Conservation (phyloP, 139 green algal species). For the Asterochloris erici region DNA sequence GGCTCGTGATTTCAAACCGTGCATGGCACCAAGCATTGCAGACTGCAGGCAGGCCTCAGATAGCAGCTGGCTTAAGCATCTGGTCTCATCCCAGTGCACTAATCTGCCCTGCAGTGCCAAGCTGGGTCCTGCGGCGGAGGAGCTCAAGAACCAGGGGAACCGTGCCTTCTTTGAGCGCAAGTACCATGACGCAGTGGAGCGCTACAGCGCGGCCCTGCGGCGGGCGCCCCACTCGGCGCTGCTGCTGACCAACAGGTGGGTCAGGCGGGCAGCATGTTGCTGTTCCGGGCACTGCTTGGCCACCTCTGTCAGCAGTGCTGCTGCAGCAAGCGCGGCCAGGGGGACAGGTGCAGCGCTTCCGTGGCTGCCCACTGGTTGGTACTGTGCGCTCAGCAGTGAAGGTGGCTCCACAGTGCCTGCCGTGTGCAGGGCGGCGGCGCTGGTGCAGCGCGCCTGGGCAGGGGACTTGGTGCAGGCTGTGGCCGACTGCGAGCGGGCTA, state of each 20-base stretch:
- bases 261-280: not conserved
- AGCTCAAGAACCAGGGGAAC: slow-evolving; percentile 46
- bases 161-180: slow-evolving; percentile 40
- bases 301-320: too few species aligned
- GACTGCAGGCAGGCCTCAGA: too few species aligned
- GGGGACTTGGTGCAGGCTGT: slow-evolving; percentile 62
- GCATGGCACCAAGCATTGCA: too few species aligned
- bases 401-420: too few species aligned
- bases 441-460: slow-evolving; percentile 51
- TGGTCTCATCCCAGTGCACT: too few species aligned
- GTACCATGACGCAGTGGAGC: slow-evolving; percentile 24
- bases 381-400: too few species aligned
- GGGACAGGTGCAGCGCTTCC: too few species aligned
- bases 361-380: too few species aligned
- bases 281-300: not conserved
- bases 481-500: slow-evolving; percentile 43
- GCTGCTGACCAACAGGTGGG: slow-evolving; percentile 45
- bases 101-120: too few species aligned
- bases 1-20: too few species aligned
- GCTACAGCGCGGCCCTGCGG: slow-evolving; percentile 46
- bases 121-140: slow-evolving; percentile 28
- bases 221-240: slow-evolving; percentile 32
- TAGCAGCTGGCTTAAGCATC: too few species aligned
- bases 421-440: slow-evolving; percentile 33
- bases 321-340: too few species aligned